phyloP scores from a whole-genome alignment of 345 rosid genomes.

The Excoecaria agallocha region DNA sequence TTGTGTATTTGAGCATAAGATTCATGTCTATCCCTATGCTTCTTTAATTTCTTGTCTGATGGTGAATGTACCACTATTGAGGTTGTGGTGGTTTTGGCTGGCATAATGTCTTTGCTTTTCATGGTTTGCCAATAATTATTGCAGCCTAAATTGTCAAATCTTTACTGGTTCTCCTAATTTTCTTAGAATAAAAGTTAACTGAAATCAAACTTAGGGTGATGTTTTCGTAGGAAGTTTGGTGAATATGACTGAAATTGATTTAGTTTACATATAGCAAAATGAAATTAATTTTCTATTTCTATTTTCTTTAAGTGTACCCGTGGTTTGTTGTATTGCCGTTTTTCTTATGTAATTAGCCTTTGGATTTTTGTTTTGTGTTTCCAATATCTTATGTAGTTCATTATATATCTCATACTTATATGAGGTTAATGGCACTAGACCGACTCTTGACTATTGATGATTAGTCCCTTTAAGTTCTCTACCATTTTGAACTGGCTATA shows the following conservation, averaged over 20 bases:
- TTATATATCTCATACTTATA: background rate
- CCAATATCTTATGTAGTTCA: background rate
- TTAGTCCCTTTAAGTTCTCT: background rate
- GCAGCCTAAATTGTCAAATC: background rate
- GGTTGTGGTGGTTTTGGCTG: no score
- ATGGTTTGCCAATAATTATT: background rate
- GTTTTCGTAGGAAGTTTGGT: background rate
- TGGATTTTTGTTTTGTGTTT: background rate
- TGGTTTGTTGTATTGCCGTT: background rate
- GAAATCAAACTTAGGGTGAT: background rate
- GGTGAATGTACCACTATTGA: no score
- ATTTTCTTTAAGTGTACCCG: background rate
- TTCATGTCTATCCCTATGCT: background rate
- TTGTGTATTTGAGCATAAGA: no score
- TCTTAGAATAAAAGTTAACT: background rate
- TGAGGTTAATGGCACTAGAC: background rate
- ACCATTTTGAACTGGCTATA: slow-evolving; percentile 21
- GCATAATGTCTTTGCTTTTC: background rate
- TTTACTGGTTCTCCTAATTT: background rate
- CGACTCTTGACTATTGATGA: background rate
- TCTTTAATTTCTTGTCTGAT: background rate
- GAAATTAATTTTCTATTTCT: background rate
- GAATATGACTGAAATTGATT: background rate
- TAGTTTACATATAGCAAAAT: background rate
- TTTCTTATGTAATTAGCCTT: background rate